Evolutionary conservation across 208 protist species (phyloP).

Genomic region (Crithidia fasciculata): DNA sequence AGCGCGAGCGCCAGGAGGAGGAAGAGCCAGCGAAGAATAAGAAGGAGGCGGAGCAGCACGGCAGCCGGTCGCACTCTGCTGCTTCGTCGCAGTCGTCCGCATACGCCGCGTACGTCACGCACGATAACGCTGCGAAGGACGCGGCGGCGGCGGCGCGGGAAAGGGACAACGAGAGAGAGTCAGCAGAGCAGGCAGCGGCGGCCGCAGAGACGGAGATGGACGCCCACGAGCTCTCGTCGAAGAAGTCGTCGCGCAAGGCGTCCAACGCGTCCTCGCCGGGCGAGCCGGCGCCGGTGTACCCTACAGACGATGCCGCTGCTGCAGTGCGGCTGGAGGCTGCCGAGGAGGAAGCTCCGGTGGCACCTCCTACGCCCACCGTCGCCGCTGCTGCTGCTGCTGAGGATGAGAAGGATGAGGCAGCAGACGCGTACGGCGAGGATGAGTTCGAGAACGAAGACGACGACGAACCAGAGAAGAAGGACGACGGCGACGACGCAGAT

Average conservation of each 20-base stretch:
- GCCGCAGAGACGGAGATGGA: neutral
- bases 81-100: conserved; percentile 1
- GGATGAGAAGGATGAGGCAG: neutral
- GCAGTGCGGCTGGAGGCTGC: neutral
- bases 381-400: neutral
- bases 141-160: neutral
- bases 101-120: neutral
- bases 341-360: conserved; percentile 2
- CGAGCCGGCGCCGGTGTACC: neutral
- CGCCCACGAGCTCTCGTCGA: conserved; percentile 19
- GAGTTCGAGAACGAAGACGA: conserved; percentile 15
- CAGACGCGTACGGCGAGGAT: conserved; percentile 1
- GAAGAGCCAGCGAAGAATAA: too few species aligned
- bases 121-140: neutral
- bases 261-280: neutral
- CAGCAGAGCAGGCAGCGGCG: neutral
- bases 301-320: neutral
- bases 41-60: conserved; percentile 1
- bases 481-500: conserved; percentile 36
- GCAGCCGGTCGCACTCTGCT: neutral
- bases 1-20: neutral
- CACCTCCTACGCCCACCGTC: too few species aligned
- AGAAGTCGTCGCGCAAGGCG: conserved; percentile 5
- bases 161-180: neutral
- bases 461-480: neutral